A percentile compares a stretch with the other conserved stretches of the same genome.
phyloP scores from a whole-genome alignment of 345 rosid species.

The Iberis pinnata region DNA sequence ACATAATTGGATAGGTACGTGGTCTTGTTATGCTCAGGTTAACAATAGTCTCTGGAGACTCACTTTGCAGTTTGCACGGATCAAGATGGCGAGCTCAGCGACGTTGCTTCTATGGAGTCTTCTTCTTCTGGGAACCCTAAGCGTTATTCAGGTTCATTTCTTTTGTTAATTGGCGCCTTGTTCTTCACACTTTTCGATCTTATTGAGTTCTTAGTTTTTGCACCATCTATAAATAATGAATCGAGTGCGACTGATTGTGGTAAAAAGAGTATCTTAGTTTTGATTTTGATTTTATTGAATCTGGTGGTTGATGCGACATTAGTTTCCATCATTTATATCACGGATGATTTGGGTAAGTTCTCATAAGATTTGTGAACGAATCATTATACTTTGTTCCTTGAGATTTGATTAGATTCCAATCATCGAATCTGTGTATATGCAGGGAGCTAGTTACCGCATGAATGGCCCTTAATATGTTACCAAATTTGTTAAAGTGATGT shows the following conservation, averaged over 20 bases:
- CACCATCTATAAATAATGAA: too few species aligned
- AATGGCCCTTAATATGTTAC: too few species aligned
- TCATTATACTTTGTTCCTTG: not conserved
- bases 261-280: not conserved
- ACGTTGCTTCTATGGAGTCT: conserved; percentile 41
- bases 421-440: not conserved
- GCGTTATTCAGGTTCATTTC: conserved; percentile 41
- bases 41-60: not conserved
- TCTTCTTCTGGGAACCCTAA: conserved; percentile 44
- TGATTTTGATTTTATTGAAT: not conserved
- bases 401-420: not conserved
- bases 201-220: too few species aligned
- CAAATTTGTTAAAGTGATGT: too few species aligned
- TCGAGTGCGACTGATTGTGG: too few species aligned
- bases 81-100: conserved; percentile 48
- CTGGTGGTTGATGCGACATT: not conserved
- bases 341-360: not conserved
- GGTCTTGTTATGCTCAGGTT: conserved; percentile 1
- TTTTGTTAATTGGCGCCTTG: not conserved
- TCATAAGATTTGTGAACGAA: not conserved
- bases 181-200: not conserved
- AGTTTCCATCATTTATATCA: not conserved
- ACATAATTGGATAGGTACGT: conserved; percentile 15
- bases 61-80: not conserved
- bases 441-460: conserved; percentile 3